Base-by-base conservation (phyloP, 140 eudicot genomes). In the Senecio squalidus region DNA sequence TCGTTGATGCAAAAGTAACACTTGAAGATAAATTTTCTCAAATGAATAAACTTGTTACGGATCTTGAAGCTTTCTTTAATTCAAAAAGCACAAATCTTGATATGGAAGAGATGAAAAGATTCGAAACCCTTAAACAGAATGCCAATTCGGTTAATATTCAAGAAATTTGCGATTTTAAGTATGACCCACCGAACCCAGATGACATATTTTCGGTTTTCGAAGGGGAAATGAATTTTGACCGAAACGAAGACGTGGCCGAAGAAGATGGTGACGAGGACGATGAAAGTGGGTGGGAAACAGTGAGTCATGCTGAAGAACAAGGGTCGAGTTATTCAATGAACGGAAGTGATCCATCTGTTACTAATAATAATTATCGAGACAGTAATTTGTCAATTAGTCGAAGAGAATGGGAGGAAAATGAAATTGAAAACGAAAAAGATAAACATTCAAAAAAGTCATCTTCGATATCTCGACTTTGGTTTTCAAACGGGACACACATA, bases 281-380 rank as follows among this genome's bases (percentile, higher is more conserved):
- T 44, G 94, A 76, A 14, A 91, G 98, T 28, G 98, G 88, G 38
- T 91, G 98, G 98, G 98, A 91, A 64, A 91, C 96, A 1, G 96
- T 76, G 52, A 91, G 94, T 63, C 88, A 84, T 73, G 53, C 54
- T 18, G 98, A 86, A 22, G 98, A 86, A 53, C 96, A 68, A 6
- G 89, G 94, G 8, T 87, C 98, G 0, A 91, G 73, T 69, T 90
- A 67, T 78, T 86, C 98, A 6, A 84, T 86, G 20, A 82, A 79
- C 4, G 90, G 78, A 54, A 90, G 91, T 45, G 73, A 73, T 29
- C 84, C 84, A 41, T 86, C 94, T n/a, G 84, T 90, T 34, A 85
- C 83, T 2, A 71, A 69, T n/a, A n/a, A n/a, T n/a, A n/a, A n/a
- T n/a, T n/a, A n/a, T n/a, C n/a, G n/a, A n/a, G n/a, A n/a, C n/a